These are phyloP conservation scores for Salix suchowensis DNA, from an alignment of 345 rosid genomes.

Conservation along the genomic window DNA sequence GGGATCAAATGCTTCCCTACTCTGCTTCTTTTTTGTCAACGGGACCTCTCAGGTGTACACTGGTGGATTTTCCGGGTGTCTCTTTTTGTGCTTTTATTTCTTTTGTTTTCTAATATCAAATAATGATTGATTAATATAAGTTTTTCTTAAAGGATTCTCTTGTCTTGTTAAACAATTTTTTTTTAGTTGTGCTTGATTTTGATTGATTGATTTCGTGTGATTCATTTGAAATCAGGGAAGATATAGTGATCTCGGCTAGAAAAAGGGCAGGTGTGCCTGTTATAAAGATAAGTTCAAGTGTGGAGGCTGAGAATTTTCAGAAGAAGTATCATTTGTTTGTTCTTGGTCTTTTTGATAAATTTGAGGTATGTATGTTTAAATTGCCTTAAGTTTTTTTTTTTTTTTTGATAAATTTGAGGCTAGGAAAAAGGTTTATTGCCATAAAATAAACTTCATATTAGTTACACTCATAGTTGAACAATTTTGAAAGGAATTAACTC, in stretches of 20 bases:
- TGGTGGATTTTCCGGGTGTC: slow-evolving; percentile 80
- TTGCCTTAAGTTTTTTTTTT: background rate
- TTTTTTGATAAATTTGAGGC: no score
- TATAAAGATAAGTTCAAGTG: slow-evolving; percentile 40
- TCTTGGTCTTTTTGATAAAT: slow-evolving; percentile 59
- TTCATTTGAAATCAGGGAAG: slow-evolving; percentile 46
- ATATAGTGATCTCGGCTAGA: slow-evolving; percentile 74
- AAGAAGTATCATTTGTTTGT: slow-evolving; percentile 50
- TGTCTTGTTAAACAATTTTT: background rate
- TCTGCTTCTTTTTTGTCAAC: slow-evolving; percentile 70
- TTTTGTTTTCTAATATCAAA: background rate
- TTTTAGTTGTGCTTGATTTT: background rate
- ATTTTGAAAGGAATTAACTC: no score
- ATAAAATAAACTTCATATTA: no score
- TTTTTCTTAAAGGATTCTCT: background rate
- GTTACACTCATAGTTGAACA: no score
- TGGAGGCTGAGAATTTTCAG: slow-evolving; percentile 57
- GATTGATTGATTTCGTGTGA: slow-evolving; percentile 10
- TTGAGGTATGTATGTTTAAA: slow-evolving; percentile 45
- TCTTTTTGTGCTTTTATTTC: background rate
- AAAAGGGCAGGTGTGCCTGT: slow-evolving; percentile 77
- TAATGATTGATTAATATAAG: background rate
- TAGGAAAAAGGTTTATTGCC: no score
- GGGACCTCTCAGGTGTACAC: slow-evolving; percentile 57
- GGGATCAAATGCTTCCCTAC: slow-evolving; percentile 77